These are phyloP conservation scores for Alternaria sp. DNA, from an alignment of 2,329 filamentous ascomycete genomes.

Conservation along the genomic window DNA sequence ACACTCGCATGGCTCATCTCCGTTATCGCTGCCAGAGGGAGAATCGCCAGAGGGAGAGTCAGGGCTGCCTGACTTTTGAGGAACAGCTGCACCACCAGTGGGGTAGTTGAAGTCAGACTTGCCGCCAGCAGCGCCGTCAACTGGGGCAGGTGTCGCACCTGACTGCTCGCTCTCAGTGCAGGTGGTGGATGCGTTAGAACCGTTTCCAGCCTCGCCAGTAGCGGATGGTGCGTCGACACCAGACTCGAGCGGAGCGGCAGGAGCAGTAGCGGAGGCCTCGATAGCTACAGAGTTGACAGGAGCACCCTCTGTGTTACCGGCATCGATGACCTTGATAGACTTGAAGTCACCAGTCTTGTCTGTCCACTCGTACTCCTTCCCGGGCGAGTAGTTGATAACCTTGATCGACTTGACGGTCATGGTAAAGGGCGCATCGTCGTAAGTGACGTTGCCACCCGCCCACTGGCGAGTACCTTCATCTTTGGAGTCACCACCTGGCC, in stretches of 20 bases:
- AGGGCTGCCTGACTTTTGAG: constrained; percentile 16
- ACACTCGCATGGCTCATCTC: constrained; percentile 35
- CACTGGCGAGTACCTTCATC: constrained; percentile 70
- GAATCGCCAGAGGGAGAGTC: constrained; percentile 12
- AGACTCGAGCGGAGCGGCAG: constrained; percentile 35
- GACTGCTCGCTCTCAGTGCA: constrained; percentile 22
- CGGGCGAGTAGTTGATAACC: constrained; percentile 63
- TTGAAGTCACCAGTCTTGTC: constrained; percentile 59
- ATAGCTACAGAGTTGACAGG: constrained; percentile 37
- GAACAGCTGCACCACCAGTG: constrained; percentile 7
- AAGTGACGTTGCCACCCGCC: constrained; percentile 69
- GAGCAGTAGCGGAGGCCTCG: constrained; percentile 40
- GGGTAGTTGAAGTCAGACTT: not conserved
- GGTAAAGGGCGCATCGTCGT: constrained; percentile 58
- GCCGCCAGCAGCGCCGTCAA: not conserved
- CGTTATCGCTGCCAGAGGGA: constrained; percentile 6
- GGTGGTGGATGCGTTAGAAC: constrained; percentile 11
- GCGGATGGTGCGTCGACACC: constrained; percentile 34
- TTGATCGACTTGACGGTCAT: constrained; percentile 63
- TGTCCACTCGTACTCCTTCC: constrained; percentile 59
- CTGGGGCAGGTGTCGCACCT: constrained; percentile 8
- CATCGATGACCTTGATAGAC: constrained; percentile 58
- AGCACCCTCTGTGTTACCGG: constrained; percentile 44
- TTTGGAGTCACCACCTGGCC: constrained; percentile 59
- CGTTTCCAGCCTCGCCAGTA: constrained; percentile 15